Evolutionary conservation across 768 basidiomycete genomes (phyloP).

Genomic region (Sarcomyxa edulis): DNA sequence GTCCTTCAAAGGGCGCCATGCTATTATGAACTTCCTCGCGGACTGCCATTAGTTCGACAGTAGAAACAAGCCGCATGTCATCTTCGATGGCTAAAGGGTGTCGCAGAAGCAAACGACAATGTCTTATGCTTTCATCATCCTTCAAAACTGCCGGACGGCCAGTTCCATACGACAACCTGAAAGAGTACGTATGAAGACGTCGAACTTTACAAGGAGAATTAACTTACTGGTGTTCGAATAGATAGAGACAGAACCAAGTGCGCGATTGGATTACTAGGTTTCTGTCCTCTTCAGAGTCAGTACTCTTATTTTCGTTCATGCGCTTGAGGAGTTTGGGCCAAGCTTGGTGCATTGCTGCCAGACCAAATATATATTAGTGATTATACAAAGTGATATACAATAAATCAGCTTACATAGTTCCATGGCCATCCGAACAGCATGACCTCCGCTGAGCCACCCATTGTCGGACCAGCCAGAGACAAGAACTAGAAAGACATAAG

Average conservation of each 20-base stretch:
- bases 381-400: conserved; percentile 1
- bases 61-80: conserved; percentile 92
- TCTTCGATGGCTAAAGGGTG: conserved; percentile 90
- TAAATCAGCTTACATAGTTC: conserved; percentile 67
- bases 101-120: conserved; percentile 73
- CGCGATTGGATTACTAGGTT: conserved; percentile 78
- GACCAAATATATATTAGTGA: neutral
- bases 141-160: conserved; percentile 90
- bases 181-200: neutral
- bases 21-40: conserved; percentile 84
- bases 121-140: conserved; percentile 86
- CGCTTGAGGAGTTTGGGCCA: conserved; percentile 79
- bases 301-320: conserved; percentile 61
- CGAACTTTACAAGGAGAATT: neutral
- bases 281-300: conserved; percentile 57
- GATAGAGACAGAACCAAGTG: conserved; percentile 91
- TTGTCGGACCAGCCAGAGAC: conserved; percentile 94
- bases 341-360: conserved; percentile 80
- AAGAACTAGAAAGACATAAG: conserved; percentile 47
- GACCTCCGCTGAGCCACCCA: conserved; percentile 92
- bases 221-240: conserved; percentile 90
- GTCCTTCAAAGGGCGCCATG: conserved; percentile 72
- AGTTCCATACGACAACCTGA: conserved; percentile 91
- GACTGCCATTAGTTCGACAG: conserved; percentile 87
- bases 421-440: conserved; percentile 97